Base-by-base conservation (phyloP, 139 green algal species). In the Ettlia oleoabundans region DNA sequence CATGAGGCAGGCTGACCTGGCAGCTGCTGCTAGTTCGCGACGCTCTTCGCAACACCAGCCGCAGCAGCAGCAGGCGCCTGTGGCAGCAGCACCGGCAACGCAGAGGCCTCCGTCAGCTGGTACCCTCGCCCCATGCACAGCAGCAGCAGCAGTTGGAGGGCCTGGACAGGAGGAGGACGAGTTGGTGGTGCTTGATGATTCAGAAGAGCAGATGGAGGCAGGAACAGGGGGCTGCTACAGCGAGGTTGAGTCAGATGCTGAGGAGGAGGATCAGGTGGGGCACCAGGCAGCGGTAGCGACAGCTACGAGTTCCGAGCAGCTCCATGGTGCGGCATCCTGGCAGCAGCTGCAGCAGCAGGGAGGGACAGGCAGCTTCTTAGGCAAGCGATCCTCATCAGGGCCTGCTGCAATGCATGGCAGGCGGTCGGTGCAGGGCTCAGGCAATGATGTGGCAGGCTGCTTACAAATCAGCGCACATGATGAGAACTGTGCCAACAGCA, bases 1-100 rank as follows among this genome's bases (percentile, higher is more conserved):
- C 26, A 80, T 80, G 75, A 28, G n/a, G 5, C 61, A 43, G 52
- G 75, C n/a, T 28, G 40, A 81, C n/a, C 40, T 81, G 38, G 8
- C 68, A 40, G 4, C 68, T 24, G 41, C 41, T 10, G 40, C 4
- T 37, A 55, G 38, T n/a, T 42, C 26, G 26, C 13, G 2, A 38
- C 26, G 61, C 24, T 33, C 28, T 13, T n/a, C 13, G 61, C 26
- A 33, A 13, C 74, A 67, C 51, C 72, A 79, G 72, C 33, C 19
- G 33, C 72, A 67, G 55, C 55, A 70, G 55, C 9, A 13, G 43
- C 58, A 70, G 58, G 28, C 40, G 28, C 26, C 13, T 13, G 21
- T 33, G 4, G 18, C 61, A 62, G 58, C 75, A 71, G 74, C 28
- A 2, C 42, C 22, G 7, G 30, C 53, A 62, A n/a, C n/a, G 51